Conservation (phyloP, 2,329 filamentous ascomycete genomes). For the Alternaria postmessia region DNA sequence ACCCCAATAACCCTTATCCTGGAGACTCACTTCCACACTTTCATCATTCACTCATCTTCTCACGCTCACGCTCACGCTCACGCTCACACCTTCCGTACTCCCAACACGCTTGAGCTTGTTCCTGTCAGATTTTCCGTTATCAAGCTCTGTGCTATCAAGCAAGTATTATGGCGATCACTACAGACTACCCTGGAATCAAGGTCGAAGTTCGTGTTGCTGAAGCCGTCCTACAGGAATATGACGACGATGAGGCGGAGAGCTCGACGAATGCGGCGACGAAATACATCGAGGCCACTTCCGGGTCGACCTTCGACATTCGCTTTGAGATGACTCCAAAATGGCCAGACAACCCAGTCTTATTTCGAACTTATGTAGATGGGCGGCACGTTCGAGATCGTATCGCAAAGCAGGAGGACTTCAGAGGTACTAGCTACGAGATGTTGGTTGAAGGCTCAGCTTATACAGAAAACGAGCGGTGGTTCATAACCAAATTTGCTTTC, state of each 20-base stretch:
- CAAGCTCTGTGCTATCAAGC: background rate
- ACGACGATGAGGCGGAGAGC: conserved; percentile 30
- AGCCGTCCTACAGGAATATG: conserved; percentile 33
- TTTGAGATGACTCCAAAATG: conserved; percentile 5
- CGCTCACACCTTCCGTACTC: background rate
- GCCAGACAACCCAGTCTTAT: background rate
- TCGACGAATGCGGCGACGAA: conserved; percentile 24
- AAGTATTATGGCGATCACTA: conserved; percentile 31
- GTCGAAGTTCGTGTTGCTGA: conserved; percentile 31
- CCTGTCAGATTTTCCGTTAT: background rate
- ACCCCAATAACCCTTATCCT: background rate
- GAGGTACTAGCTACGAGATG: background rate
- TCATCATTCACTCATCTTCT: background rate
- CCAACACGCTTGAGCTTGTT: background rate
- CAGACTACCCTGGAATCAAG: conserved; percentile 19
- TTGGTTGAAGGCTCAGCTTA: background rate
- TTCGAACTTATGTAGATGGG: background rate
- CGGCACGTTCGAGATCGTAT: background rate
- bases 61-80: background rate
- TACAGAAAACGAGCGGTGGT: background rate
- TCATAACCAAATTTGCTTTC: too few species aligned
- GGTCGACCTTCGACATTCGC: background rate
- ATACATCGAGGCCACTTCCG: conserved; percentile 44
- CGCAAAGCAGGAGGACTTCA: background rate
- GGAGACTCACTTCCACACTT: background rate